phyloP scores from a whole-genome alignment of 164 flowering plant species.

The Liquidambar formosana region DNA sequence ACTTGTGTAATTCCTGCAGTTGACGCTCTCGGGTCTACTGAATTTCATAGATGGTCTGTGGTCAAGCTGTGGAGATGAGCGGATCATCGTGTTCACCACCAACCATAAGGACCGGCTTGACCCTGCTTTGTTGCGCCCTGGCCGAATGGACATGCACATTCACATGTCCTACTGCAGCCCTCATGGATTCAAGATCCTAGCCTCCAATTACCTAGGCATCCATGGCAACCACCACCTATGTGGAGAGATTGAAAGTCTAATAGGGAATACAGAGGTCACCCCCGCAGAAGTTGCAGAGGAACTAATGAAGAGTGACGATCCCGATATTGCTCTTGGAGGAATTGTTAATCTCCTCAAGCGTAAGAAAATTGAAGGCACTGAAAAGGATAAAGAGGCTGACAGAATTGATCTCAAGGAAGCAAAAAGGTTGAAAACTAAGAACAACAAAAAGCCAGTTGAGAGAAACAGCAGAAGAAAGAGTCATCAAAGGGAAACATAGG shows the following conservation, averaged over 20 bases:
- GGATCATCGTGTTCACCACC: constrained; percentile 63
- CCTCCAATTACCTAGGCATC: constrained; percentile 46
- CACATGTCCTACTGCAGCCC: constrained; percentile 51
- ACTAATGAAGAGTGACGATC: constrained; percentile 53
- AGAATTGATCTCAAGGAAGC: too few relatives aligned
- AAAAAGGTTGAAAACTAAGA: too few relatives aligned
- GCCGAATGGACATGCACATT: constrained; percentile 66
- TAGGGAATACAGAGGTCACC: constrained; percentile 27
- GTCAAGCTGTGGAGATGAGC: constrained; percentile 65
- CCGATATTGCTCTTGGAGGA: constrained; percentile 38
- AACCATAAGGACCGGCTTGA: constrained; percentile 52
- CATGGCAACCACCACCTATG: constrained; percentile 14
- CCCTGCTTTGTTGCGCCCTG: constrained; percentile 55
- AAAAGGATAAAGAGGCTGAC: too few relatives aligned
- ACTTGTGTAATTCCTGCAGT: constrained; percentile 19
- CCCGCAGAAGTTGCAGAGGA: constrained; percentile 68
- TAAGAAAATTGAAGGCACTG: too few relatives aligned
- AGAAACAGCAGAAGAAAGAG: too few relatives aligned
- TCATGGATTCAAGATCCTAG: constrained; percentile 38
- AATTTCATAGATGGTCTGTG: constrained; percentile 63
- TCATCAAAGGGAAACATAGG: too few relatives aligned
- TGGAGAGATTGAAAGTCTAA: constrained; percentile 29
- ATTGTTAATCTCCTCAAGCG: constrained; percentile 31
- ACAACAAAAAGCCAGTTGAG: too few relatives aligned
- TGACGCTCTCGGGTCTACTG: constrained; percentile 53